phyloP scores from a whole-genome alignment of 2,329 filamentous ascomycete genomes.

The Dryadomyces quercivorus region DNA sequence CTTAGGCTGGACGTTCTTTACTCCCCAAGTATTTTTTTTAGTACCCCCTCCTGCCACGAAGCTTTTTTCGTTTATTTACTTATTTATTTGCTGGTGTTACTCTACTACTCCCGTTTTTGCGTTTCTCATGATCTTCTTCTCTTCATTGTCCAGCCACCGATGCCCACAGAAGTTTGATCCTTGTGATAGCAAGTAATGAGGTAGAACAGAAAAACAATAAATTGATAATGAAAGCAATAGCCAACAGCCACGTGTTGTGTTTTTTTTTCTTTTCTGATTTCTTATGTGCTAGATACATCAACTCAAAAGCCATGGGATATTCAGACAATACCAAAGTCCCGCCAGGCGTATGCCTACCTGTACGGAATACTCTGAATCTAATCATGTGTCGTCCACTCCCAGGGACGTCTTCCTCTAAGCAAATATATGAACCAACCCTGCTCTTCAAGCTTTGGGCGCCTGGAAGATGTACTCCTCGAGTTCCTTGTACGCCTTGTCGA shows the following conservation, averaged over 20 bases:
- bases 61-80: neutral
- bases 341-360: no score
- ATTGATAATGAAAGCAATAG: neutral
- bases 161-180: neutral
- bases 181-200: constrained; percentile 11
- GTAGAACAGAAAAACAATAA: neutral
- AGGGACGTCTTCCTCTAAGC: neutral
- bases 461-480: constrained; percentile 37
- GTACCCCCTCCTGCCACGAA: constrained; percentile 21
- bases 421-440: no score
- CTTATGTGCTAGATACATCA: neutral
- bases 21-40: constrained; percentile 27
- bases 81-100: constrained; percentile 1
- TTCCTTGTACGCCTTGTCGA: constrained; percentile 38
- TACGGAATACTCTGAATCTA: neutral
- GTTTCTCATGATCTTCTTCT: neutral
- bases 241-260: no score
- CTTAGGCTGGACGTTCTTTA: constrained; percentile 25
- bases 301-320: neutral
- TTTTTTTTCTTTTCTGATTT: neutral
- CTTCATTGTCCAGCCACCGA: neutral
- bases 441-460: constrained; percentile 4
- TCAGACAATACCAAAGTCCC: neutral
- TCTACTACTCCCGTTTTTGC: neutral
- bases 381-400: neutral